A percentile compares a stretch with the other conserved stretches of the same genome.
These are phyloP conservation scores for Gnomoniopsis sp. DNA, from an alignment of 2,329 filamentous ascomycete genomes.

Conservation along the genomic window DNA sequence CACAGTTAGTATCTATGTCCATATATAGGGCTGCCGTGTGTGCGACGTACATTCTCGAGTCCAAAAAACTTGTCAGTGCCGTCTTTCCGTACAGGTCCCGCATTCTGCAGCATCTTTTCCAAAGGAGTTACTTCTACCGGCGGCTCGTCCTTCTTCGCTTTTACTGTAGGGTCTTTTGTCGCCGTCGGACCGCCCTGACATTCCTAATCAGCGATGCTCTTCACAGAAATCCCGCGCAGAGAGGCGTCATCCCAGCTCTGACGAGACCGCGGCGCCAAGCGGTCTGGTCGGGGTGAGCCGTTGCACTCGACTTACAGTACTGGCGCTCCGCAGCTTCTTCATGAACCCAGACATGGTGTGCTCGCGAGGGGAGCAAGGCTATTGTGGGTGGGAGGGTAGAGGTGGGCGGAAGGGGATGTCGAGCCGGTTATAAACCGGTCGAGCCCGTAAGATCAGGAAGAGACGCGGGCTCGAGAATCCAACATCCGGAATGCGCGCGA, in stretches of 20 bases:
- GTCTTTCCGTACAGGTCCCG: conserved; percentile 76
- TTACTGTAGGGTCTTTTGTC: conserved; percentile 34
- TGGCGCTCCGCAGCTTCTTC: conserved; percentile 54
- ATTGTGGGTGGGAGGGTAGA: neutral
- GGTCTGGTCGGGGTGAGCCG: conserved; percentile 2
- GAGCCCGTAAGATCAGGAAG: conserved; percentile 14
- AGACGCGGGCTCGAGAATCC: conserved; percentile 6
- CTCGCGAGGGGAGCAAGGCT: neutral
- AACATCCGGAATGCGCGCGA: conserved; percentile 17
- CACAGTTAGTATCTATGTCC: conserved; percentile 4
- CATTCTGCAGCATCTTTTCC: conserved; percentile 75
- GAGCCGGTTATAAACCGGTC: conserved; percentile 14
- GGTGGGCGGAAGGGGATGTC: neutral
- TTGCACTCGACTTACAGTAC: conserved; percentile 44
- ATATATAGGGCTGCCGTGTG: conserved; percentile 4
- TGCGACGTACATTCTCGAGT: conserved; percentile 82
- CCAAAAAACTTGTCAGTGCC: conserved; percentile 98
- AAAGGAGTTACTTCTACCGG: conserved; percentile 58
- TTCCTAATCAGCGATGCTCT: neutral
- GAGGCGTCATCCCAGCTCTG: neutral
- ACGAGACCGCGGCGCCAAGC: neutral
- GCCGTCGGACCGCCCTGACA: conserved; percentile 42
- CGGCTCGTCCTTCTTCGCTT: conserved; percentile 55
- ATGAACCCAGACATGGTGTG: conserved; percentile 53
- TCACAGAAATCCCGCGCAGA: conserved; percentile 8